phyloP scores from a whole-genome alignment of 106 monocot genomes.

The Allium sativum region DNA sequence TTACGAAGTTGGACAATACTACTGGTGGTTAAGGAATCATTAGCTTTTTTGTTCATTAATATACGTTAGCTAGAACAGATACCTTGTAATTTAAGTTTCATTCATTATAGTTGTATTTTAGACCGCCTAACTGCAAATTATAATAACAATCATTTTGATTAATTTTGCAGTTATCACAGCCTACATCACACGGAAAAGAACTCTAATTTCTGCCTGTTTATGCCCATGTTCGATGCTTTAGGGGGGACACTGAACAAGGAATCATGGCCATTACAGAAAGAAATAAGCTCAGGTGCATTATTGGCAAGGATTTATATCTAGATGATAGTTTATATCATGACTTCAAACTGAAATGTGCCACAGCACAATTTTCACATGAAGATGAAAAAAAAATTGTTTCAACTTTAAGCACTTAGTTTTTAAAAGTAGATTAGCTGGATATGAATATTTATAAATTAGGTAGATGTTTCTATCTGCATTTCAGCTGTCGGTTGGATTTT shows the following conservation, averaged over 20 bases:
- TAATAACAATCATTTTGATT: background rate
- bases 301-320: background rate
- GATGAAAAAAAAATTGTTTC: too few relatives aligned
- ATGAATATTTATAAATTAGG: too few relatives aligned
- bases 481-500: too few relatives aligned
- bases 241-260: conserved; percentile 60
- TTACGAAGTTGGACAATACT: too few relatives aligned
- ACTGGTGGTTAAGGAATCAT: background rate
- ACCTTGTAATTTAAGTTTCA: background rate
- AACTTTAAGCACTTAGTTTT: too few relatives aligned
- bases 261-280: conserved; percentile 71
- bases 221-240: conserved; percentile 80
- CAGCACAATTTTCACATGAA: too few relatives aligned
- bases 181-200: conserved; percentile 71
- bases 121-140: background rate
- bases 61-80: background rate
- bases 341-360: too few relatives aligned
- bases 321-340: too few relatives aligned
- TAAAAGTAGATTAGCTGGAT: too few relatives aligned
- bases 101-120: background rate
- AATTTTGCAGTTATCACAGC: conserved; percentile 57
- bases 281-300: conserved; percentile 38
- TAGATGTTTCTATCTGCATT: too few relatives aligned
- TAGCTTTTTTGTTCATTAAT: background rate
- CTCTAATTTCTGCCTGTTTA: conserved; percentile 92